Evolutionary conservation across 1,139 yeast species (phyloP).

Genomic region (Blastobotrys elegans): DNA sequence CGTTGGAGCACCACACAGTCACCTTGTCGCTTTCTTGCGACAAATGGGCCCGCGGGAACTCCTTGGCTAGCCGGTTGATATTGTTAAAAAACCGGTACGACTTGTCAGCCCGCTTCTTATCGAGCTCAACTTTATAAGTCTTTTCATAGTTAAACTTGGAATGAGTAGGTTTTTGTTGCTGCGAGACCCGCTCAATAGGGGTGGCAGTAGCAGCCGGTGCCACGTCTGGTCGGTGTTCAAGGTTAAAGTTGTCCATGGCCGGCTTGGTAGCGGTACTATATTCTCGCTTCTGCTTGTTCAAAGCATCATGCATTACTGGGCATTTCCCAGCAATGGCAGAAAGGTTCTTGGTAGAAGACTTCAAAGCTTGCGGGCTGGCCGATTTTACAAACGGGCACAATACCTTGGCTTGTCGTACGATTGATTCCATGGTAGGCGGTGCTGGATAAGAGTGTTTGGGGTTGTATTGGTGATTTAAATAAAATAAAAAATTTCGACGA

Average conservation of each 20-base stretch:
- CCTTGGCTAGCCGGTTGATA: constrained; percentile 89
- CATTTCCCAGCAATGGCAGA: constrained; percentile 66
- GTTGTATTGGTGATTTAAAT: too few relatives aligned
- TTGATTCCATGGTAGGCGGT: constrained; percentile 60
- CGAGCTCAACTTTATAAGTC: constrained; percentile 56
- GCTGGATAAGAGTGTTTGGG: too few relatives aligned
- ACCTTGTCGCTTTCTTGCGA: constrained; percentile 68
- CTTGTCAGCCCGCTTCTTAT: constrained; percentile 75
- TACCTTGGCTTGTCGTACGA: constrained; percentile 70
- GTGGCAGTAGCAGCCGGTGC: constrained; percentile 8
- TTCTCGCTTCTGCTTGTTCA: constrained; percentile 34
- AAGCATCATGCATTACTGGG: constrained; percentile 84
- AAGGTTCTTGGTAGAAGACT: constrained; percentile 35
- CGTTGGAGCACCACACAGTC: constrained; percentile 98
- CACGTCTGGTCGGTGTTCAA: constrained; percentile 24
- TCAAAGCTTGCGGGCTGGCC: constrained; percentile 56
- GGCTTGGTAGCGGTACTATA: constrained; percentile 59
- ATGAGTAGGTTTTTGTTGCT: constrained; percentile 12
- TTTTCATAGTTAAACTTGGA: constrained; percentile 57
- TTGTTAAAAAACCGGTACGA: constrained; percentile 95
- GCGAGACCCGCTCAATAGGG: constrained; percentile 1
- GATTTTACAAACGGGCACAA: constrained; percentile 80
- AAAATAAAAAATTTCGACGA: not conserved
- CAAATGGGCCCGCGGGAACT: constrained; percentile 90
- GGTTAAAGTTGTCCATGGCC: constrained; percentile 45